Evolutionary conservation across 164 flowering plant genomes (phyloP), one percentile per base, ranked within the genome.

Genomic region (Magnolia officinalis): DNA sequence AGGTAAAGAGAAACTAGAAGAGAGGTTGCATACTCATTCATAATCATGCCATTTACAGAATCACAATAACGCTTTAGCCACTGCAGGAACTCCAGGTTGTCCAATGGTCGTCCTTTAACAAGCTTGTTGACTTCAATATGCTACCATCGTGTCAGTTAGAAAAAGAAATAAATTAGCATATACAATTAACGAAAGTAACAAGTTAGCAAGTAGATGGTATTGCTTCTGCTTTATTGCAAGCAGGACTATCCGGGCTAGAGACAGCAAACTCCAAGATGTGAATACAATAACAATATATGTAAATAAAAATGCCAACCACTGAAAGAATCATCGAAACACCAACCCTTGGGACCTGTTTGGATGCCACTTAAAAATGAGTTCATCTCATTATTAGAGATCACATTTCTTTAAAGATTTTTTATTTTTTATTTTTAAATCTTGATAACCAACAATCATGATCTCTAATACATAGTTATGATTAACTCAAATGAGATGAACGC

Each of bases 51-150:
- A 83, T 89, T 95, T 61, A 93, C 78, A 58, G 97, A 91, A 78
- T 95, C 98, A 79, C 98, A 95, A 74, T 92, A 91, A 58, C 91
- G 97, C 79, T 95, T 95, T 73, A 95, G 85, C 99, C 99, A 95
- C 74, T 95, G 99, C 50, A 95, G 77, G 77, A 95, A 93, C 85
- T 95, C 99, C 89, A 93, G 85, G 80, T 95, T 95, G 83, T 95
- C 99, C 87, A 92, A 76, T 24, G 99, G 96, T 8, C 98, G 86
- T 8, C 96, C 94, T 81, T 93, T 95, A 63, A 94, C 90, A 76
- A 95, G 97, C 79, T 78, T 91, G 87, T 87, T 93, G 49, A 95
- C 96, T 80, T 95, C 99, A 79, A 93, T 76, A 81, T 92, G 97
- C 99, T 95, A 88, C 72, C 51, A 78, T 1, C 73, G 3, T 61